These are phyloP conservation scores for Clonostachys solani DNA, from an alignment of 2,329 filamentous ascomycete species.

Conservation along the genomic window DNA sequence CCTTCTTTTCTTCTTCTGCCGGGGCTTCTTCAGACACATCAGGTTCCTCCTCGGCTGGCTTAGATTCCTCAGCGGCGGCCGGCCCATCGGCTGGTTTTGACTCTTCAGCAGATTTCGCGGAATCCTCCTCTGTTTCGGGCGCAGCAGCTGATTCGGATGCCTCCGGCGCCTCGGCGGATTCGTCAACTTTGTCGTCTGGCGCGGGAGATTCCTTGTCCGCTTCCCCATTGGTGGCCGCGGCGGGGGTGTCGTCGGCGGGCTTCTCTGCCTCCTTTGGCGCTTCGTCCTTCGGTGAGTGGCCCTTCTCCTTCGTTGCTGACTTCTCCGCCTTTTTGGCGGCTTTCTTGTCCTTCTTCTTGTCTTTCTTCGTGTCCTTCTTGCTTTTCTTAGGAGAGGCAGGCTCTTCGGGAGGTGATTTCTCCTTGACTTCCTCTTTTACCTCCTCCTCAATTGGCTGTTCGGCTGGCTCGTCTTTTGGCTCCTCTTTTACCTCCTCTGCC, in stretches of 20 bases:
- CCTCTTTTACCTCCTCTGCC: background rate
- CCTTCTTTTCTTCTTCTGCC: background rate
- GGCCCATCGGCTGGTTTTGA: background rate
- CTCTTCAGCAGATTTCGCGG: background rate
- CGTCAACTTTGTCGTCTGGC: background rate
- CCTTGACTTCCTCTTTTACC: slow-evolving; percentile 2
- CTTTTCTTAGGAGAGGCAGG: slow-evolving; percentile 2
- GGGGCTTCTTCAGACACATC: slow-evolving; percentile 1
- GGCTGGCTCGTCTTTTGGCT: slow-evolving; percentile 1
- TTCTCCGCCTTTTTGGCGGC: background rate
- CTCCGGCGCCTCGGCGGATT: background rate
- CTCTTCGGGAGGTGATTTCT: background rate
- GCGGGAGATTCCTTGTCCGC: background rate
- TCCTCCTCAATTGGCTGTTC: slow-evolving; percentile 1
- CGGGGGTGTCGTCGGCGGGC: background rate
- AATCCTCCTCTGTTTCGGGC: no score
- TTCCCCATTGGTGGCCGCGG: background rate
- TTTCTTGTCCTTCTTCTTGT: slow-evolving; percentile 9
- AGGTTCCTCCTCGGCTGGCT: background rate
- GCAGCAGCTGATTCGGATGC: background rate
- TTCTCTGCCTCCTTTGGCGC: slow-evolving; percentile 1
- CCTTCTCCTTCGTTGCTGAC: no score
- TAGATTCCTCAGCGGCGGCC: no score
- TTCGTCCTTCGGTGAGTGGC: slow-evolving; percentile 2
- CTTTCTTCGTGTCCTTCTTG: slow-evolving; percentile 14